Evolutionary conservation across 23 red algal genomes (phyloP), one percentile per base, ranked within the genome.

Genomic region (Gracilaria caudata): DNA sequence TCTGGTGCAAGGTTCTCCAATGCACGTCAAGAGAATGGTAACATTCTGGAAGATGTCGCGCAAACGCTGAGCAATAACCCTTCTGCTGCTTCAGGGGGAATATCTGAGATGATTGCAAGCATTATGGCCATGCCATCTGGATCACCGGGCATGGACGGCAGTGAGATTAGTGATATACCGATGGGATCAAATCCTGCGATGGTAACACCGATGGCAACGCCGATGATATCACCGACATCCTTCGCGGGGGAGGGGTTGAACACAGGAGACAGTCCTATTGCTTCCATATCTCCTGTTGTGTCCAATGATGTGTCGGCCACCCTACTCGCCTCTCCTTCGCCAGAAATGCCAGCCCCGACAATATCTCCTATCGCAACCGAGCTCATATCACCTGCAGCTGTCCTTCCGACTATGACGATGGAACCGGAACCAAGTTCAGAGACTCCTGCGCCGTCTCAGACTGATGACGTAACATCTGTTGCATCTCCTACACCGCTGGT

Each of bases 351-450:
- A 7, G 25, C 29, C 16, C 0, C 29, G 35, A 6, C 30, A 4
- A 35, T 66, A 7, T 13, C 61, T 66, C 7, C 61, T 30, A 36
- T 36, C 11, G 13, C 36, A 7, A 13, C 29, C 13, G 32, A 66
- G 29, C 5, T 66, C 2, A 30, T 30, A 25, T 33, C 26, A 35
- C 36, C 61, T 66, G 14, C 61, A 33, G 61, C 19, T 66, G 30
- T 14, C 1, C 7, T 66, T 16, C 30, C 61, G 61, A 37, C 2
- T 33, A 19, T 5, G 61, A 1, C 30, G 29, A 36, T 36, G 30
- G 61, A 66, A 35, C 61, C 61, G 25, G 61, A 66, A 66, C 29
- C 61, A 0, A 66, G 61, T 66, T 66, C 61, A 37, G 30, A 66
- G 30, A 25, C 11, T 16, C 61, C 61, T 14, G 35, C 61, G 7